These are phyloP conservation scores for Taiozyma sp. DNA, from an alignment of 1,139 yeast genomes.

Conservation along the genomic window DNA sequence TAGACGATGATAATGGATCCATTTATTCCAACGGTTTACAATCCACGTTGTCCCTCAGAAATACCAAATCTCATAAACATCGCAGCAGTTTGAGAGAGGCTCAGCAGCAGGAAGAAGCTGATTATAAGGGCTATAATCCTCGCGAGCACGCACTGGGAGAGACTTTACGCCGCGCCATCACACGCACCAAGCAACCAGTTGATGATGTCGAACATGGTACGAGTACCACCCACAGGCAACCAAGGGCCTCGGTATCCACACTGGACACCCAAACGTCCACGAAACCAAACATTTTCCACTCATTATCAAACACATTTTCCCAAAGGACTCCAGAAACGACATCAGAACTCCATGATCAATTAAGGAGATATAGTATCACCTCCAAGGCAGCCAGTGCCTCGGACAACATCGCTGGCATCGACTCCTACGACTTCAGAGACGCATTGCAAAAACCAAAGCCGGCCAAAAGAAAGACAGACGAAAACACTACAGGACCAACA, in stretches of 20 bases:
- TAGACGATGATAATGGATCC: constrained; percentile 6
- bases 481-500: not conserved
- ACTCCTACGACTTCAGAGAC: constrained; percentile 13
- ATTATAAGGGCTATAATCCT: constrained; percentile 27
- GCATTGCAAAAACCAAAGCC: constrained; percentile 8
- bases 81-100: constrained; percentile 2
- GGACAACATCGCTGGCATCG: constrained; percentile 39
- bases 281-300: constrained; percentile 12
- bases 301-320: constrained; percentile 19
- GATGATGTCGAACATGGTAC: not conserved
- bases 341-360: constrained; percentile 27
- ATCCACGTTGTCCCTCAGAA: not conserved
- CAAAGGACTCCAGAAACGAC: constrained; percentile 19
- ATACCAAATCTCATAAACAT: not conserved
- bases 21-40: not conserved
- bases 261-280: not conserved
- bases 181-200: constrained; percentile 8
- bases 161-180: constrained; percentile 26
- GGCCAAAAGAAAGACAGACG: not conserved
- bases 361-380: constrained; percentile 33
- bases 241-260: not conserved
- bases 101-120: constrained; percentile 23
- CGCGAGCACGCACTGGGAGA: constrained; percentile 30
- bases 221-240: constrained; percentile 17
- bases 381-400: constrained; percentile 35